Base-by-base conservation (phyloP, 495 filamentous ascomycete species). In the Talaromyces ruber region DNA sequence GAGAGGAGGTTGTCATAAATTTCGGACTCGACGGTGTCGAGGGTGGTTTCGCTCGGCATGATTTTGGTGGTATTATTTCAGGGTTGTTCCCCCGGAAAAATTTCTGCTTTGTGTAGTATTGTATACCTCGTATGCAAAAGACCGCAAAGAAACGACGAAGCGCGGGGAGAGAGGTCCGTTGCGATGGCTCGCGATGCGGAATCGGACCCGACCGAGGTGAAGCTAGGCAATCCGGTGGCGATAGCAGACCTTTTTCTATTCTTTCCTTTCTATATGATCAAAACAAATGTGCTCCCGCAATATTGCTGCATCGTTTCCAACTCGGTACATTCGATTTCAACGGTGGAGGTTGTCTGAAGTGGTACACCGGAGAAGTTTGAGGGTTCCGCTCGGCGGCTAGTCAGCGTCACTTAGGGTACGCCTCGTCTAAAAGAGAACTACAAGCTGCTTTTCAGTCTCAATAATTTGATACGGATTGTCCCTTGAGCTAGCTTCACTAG, bases 11-110 rank as follows among this genome's bases (percentile, higher is more conserved):
- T 71, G 30, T 72, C 67, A 52, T 76, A 73, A 65, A 80, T 75
- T 62, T 78, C 73, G 62, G 75, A 71, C 71, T 81, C 76, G 59
- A 81, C 74, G 58, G 72, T 68, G 60, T 74, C 67, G 29, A 75
- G 68, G 30, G 60, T 56, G 16, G 59, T 60, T n/a, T 60, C 59
- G 28, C 59, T 52, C 18, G 59, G 59, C 59, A 60, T 60, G 22
- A 4, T 52, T 24, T 11, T 7, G n/a, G 25, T 25, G 22, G 22
- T 16, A 5, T 3, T 30, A 1, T 4, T 50, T 14, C 18, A 21
- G 9, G n/a, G n/a, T 21, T 2, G 0, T 7, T 47, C 6, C 43
- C 21, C 43, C 43, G 39, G n/a, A 0, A 18, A 21, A 47, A 6
- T 11, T 21, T n/a, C 9, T 47, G 43, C 7, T n/a, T 21, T 4